These are phyloP conservation scores for Neofusicoccum laricinum DNA, from an alignment of 2,329 filamentous ascomycete genomes.

Conservation along the genomic window DNA sequence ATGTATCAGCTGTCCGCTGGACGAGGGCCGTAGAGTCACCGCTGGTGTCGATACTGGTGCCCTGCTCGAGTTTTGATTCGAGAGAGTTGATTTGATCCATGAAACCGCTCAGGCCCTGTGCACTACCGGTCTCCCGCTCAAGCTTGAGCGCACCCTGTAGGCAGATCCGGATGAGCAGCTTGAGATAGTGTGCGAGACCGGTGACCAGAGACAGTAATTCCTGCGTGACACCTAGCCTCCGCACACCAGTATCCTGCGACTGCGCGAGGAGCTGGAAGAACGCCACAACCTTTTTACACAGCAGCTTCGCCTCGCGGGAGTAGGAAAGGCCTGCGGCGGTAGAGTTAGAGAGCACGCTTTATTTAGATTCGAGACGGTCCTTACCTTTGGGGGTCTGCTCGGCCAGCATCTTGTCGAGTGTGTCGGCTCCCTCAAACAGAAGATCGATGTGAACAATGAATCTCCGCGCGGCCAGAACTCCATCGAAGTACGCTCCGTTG, in stretches of 20 bases:
- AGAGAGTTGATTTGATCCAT: conserved; percentile 79
- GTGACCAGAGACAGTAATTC: conserved; percentile 97
- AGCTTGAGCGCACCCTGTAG: conserved; percentile 89
- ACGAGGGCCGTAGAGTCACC: conserved; percentile 43
- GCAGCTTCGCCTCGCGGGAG: conserved; percentile 89
- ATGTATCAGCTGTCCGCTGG: conserved; percentile 65
- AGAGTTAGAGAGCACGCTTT: background rate
- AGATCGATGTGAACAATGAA: conserved; percentile 97
- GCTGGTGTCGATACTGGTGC: conserved; percentile 38
- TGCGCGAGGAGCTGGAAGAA: conserved; percentile 96
- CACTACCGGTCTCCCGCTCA: conserved; percentile 74
- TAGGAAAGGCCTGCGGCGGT: conserved; percentile 73
- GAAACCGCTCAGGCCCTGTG: conserved; percentile 77
- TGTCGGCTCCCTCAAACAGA: conserved; percentile 83
- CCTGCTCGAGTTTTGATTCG: conserved; percentile 51
- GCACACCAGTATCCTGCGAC: conserved; percentile 84
- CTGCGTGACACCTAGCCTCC: conserved; percentile 93
- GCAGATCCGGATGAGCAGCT: conserved; percentile 94
- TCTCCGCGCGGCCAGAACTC: conserved; percentile 88
- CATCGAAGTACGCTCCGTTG: conserved; percentile 94
- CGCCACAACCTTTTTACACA: conserved; percentile 99
- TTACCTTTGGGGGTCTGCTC: conserved; percentile 71
- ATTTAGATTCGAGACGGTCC: conserved; percentile 20
- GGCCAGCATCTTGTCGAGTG: conserved; percentile 72
- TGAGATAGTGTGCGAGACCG: conserved; percentile 93